Conservation (phyloP, 148 eudicot genomes). For the Cornus suecica region DNA sequence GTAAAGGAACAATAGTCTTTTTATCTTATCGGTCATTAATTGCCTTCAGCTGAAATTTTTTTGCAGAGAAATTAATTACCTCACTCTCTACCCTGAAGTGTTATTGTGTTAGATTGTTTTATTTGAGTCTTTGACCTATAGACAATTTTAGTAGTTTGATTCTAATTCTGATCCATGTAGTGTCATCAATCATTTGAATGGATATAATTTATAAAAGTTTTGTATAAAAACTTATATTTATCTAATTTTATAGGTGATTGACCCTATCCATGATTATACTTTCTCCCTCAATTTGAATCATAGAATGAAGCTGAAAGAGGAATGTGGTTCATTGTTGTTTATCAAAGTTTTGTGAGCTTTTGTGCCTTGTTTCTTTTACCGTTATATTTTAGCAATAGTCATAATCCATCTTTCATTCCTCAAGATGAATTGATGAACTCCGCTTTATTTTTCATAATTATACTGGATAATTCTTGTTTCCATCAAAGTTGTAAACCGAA, state of each 20-base stretch:
- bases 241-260: slow-evolving; percentile 33
- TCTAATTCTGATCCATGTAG: neutral
- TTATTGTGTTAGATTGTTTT: neutral
- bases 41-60: too few relatives aligned
- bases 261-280: slow-evolving; percentile 57
- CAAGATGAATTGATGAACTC: too few relatives aligned
- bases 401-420: too few relatives aligned
- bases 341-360: neutral
- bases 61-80: too few relatives aligned
- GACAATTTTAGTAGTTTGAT: neutral
- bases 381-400: too few relatives aligned
- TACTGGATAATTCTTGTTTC: too few relatives aligned
- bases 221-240: neutral
- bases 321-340: slow-evolving; percentile 39
- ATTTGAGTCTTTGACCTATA: neutral
- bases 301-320: slow-evolving; percentile 46
- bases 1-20: too few relatives aligned
- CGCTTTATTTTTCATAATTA: too few relatives aligned
- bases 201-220: neutral
- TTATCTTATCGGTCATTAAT: too few relatives aligned
- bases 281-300: slow-evolving; percentile 44
- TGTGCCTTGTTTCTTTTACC: neutral
- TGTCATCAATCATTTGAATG: neutral
- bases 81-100: too few relatives aligned
- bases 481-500: too few relatives aligned